A percentile compares a stretch with the other conserved stretches of the same genome.
Evolutionary conservation across 352 stramenopile genomes (phyloP).

Genomic region (Thalassiosira mediterranea): DNA sequence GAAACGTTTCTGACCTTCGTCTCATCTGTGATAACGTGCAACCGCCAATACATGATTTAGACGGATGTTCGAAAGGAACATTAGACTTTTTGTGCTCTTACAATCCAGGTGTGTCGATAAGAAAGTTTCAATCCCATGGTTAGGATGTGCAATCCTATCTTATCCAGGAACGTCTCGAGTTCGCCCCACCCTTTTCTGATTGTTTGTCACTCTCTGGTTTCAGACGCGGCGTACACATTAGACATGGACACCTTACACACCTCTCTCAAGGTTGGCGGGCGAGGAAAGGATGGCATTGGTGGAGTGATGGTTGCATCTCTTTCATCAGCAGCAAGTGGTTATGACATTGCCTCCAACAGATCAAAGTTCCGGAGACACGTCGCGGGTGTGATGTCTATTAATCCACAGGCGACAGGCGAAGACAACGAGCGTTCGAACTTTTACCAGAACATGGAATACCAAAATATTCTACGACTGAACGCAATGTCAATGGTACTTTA

Average conservation of each 20-base stretch:
- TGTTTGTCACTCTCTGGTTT: not conserved
- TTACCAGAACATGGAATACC: constrained; percentile 33
- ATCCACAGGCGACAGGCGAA: constrained; percentile 32
- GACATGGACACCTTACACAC: constrained; percentile 59
- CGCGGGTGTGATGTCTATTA: constrained; percentile 47
- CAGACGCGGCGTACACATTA: constrained; percentile 40
- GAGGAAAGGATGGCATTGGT: constrained; percentile 51
- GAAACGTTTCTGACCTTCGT: not conserved
- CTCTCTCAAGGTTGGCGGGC: constrained; percentile 49
- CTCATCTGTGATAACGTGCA: not conserved
- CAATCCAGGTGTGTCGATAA: constrained; percentile 62
- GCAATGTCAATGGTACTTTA: constrained; percentile 38
- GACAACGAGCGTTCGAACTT: constrained; percentile 29
- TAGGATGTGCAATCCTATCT: too few relatives aligned
- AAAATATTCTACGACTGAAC: constrained; percentile 54
- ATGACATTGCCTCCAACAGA: constrained; percentile 16
- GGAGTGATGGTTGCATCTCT: constrained; percentile 67
- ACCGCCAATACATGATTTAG: not conserved
- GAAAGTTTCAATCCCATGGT: too few relatives aligned
- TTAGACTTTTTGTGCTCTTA: constrained; percentile 78
- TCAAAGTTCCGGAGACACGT: constrained; percentile 23
- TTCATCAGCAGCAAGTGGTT: constrained; percentile 38
- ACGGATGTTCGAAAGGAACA: constrained; percentile 69
- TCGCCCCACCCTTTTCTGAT: not conserved
- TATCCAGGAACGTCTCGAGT: too few relatives aligned